A percentile compares a stretch with the other conserved stretches of the same genome.
These are phyloP conservation scores for Oryza rufipogon DNA, from an alignment of 176 grass and related monocot species.

Conservation along the genomic window DNA sequence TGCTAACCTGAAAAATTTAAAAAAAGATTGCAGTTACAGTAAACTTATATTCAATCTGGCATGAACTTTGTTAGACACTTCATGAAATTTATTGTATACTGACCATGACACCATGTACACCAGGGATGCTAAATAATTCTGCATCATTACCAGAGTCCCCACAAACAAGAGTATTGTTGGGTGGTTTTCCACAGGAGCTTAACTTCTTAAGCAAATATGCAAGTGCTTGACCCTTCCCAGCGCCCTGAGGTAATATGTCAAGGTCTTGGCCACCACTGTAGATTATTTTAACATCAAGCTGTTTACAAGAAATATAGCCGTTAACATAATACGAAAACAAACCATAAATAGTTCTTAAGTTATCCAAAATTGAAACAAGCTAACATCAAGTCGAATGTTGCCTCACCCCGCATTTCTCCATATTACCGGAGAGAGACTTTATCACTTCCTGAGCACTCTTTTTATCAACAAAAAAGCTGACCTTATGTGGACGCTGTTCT, in stretches of 20 bases:
- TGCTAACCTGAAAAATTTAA: conserved; percentile 62
- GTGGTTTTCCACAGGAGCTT: conserved; percentile 66
- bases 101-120: conserved; percentile 88
- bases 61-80: conserved; percentile 25
- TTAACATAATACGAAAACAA: conserved; percentile 14
- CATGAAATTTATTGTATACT: conserved; percentile 35
- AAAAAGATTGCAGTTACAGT: conserved; percentile 26
- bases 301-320: conserved; percentile 33
- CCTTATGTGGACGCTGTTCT: conserved; percentile 75
- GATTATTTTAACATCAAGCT: conserved; percentile 94
- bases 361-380: background rate
- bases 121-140: conserved; percentile 82
- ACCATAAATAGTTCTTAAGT: background rate
- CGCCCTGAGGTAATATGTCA: conserved; percentile 78
- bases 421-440: conserved; percentile 52
- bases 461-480: conserved; percentile 83
- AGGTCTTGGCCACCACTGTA: conserved; percentile 89
- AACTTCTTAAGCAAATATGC: conserved; percentile 89
- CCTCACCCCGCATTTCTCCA: conserved; percentile 63
- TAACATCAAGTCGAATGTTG: background rate
- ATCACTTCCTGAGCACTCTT: conserved; percentile 63
- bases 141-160: conserved; percentile 92
- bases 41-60: conserved; percentile 3
- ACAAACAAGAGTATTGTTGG: conserved; percentile 82
- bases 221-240: conserved; percentile 91